Evolutionary conservation across 768 basidiomycete species (phyloP).

Genomic region (Russula brevipes): DNA sequence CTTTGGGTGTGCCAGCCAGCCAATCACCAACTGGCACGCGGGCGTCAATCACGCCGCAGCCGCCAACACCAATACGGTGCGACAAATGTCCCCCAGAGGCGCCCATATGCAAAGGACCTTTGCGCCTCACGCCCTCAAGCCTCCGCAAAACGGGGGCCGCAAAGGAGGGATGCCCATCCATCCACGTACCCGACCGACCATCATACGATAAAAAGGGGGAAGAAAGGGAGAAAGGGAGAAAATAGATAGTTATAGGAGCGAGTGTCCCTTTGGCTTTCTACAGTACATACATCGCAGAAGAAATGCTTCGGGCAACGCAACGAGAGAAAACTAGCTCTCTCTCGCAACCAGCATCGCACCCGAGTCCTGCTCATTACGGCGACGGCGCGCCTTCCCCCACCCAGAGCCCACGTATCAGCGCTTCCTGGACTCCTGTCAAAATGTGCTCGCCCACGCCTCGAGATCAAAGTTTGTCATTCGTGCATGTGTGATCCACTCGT

Average conservation of each 20-base stretch:
- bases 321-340: not conserved
- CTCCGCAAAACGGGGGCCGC: no score
- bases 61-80: no score
- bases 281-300: conserved; percentile 14
- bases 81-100: no score
- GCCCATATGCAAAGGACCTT: no score
- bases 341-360: conserved; percentile 6
- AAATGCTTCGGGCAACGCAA: conserved; percentile 6
- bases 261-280: conserved; percentile 3
- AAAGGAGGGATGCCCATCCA: no score
- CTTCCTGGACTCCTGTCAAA: conserved; percentile 36
- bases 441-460: conserved; percentile 74
- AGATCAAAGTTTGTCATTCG: conserved; percentile 60
- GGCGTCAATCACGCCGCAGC: no score
- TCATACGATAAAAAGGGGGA: not conserved
- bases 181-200: no score
- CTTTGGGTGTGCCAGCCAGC: no score
- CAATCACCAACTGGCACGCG: no score
- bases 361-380: conserved; percentile 17
- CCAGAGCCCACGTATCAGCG: conserved; percentile 1
- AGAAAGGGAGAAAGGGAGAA: not conserved
- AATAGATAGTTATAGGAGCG: not conserved
- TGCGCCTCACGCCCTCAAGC: no score
- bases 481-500: conserved; percentile 68
- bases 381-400: not conserved